Conservation (phyloP, 2,329 filamentous ascomycete species). For the Thielaviopsis punctulata region DNA sequence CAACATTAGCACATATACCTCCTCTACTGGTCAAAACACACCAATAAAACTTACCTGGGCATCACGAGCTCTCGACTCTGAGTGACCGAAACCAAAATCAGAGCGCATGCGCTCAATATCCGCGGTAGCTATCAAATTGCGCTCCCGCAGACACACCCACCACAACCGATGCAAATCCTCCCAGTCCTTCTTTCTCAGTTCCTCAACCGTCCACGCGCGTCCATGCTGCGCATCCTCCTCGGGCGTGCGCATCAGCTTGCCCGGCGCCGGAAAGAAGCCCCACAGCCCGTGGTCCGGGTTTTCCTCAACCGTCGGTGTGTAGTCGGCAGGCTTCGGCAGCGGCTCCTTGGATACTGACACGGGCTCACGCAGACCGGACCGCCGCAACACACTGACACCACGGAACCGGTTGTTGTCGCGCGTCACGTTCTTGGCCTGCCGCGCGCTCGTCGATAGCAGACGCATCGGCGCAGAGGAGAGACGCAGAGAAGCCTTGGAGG, state of each 20-base stretch:
- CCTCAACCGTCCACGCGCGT: constrained; percentile 66
- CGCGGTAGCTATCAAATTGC: constrained; percentile 75
- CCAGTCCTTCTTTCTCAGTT: constrained; percentile 80
- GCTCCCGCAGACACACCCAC: constrained; percentile 87
- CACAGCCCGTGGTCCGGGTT: constrained; percentile 75
- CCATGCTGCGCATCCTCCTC: constrained; percentile 57
- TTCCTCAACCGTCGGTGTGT: constrained; percentile 38
- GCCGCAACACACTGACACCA: constrained; percentile 64
- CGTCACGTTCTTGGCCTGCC: constrained; percentile 30
- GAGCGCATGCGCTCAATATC: constrained; percentile 48
- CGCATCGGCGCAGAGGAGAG: background rate
- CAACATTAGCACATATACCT: background rate
- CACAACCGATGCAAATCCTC: constrained; percentile 82
- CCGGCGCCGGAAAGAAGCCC: constrained; percentile 68
- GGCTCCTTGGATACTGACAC: constrained; percentile 55
- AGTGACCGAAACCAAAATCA: constrained; percentile 55
- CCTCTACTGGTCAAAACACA: background rate
- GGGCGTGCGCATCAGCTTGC: constrained; percentile 53
- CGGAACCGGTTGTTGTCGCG: constrained; percentile 66
- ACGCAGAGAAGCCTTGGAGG: background rate
- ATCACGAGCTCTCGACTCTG: constrained; percentile 47
- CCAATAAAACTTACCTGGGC: constrained; percentile 40
- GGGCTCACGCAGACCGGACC: constrained; percentile 58
- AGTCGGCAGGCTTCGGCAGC: constrained; percentile 55
- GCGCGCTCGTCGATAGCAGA: constrained; percentile 38